Evolutionary conservation across 192 early-diverging fungal species (phyloP), one percentile per base, ranked within the genome.

Genomic region (Backusella westeae): DNA sequence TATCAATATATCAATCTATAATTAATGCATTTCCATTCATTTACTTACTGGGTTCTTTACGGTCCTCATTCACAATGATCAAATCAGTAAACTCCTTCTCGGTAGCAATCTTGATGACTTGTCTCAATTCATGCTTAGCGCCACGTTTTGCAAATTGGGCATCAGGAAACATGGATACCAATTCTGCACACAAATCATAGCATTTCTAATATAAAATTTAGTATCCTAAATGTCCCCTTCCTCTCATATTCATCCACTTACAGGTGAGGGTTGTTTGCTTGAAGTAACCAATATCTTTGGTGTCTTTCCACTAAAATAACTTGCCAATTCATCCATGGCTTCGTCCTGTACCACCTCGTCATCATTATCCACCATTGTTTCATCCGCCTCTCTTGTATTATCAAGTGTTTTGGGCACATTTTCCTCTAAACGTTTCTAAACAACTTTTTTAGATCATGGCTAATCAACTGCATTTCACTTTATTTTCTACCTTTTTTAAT

Each of bases 231-330:
- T 49, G 8, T 26, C 17, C 69, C 38, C 36, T 49, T 67, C 17
- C 67, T 4, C 34, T 68, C 15, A 65, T 29, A 42, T 7, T 23
- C 23, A 21, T 8, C 41, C 26, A 56, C 81, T 74, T 85, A 92
- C 90, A 34, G 87, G 79, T 34, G 88, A 87, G 29, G 90, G 84
- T 35, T 89, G 75, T 75, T 89, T 91, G 75, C 87, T 92, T 19
- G 98, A 97, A 14, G 98, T 99, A 7, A 99, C 88, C 19, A 98
- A 84, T 42, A 99, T 91, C 85, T 99, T 99, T 67, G 98, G 96
- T 53, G 89, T 79, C 56, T 91, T 76, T 29, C 97, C 97, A 56
- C 88, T 88, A 82, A 98, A 99, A 83, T 97, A 98, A 77, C 88
- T 75, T 2, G 96, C 90, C 88, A 96, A 90, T 79, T 95, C 96